These are phyloP conservation scores for Phytophthora kernoviae DNA, from an alignment of 352 stramenopile genomes.

Conservation along the genomic window DNA sequence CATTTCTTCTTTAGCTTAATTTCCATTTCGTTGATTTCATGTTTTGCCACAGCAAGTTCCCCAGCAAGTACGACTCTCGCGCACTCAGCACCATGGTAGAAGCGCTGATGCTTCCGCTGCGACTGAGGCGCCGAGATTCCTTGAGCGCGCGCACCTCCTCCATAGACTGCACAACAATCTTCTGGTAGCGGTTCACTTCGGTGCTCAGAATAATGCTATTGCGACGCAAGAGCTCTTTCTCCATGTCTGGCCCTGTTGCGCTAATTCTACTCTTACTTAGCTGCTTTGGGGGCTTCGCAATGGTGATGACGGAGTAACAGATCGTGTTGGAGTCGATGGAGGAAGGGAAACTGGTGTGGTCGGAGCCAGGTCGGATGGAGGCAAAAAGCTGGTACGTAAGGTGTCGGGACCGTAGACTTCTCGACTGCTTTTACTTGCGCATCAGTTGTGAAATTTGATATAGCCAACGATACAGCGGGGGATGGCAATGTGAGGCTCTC, in stretches of 20 bases:
- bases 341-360: neutral
- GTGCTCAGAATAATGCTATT: conserved; percentile 39
- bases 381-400: neutral
- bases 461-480: conserved; percentile 16
- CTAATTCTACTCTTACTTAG: conserved; percentile 8
- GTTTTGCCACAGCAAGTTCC: conserved; percentile 33
- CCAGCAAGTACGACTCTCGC: conserved; percentile 40
- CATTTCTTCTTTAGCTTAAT: conserved; percentile 22
- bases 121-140: conserved; percentile 36
- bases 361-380: neutral
- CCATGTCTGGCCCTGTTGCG: conserved; percentile 20
- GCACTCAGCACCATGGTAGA: conserved; percentile 21
- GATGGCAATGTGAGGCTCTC: conserved; percentile 37
- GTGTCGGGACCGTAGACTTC: neutral
- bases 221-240: conserved; percentile 45
- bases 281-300: conserved; percentile 7
- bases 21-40: conserved; percentile 31
- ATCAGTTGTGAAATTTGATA: conserved; percentile 17
- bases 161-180: conserved; percentile 48
- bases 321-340: conserved; percentile 21
- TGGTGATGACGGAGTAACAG: conserved; percentile 15
- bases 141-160: conserved; percentile 42
- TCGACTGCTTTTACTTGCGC: conserved; percentile 6
- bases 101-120: conserved; percentile 24
- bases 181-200: conserved; percentile 46